Evolutionary conservation across 805 yeast genomes (phyloP), one percentile per base, ranked within the genome.

Genomic region (Candida parachauliodes): DNA sequence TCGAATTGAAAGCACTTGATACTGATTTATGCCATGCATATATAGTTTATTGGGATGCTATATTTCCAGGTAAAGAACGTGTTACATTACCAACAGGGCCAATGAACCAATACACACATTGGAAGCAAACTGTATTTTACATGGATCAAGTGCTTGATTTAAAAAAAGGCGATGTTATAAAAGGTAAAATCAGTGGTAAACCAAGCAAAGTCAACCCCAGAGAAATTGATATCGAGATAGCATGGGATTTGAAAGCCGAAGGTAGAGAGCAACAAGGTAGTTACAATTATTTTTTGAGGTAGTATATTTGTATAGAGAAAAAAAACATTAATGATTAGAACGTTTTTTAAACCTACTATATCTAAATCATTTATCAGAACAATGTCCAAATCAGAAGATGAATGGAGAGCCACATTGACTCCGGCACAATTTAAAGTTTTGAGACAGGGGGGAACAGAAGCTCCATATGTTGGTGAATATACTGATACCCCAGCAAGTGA

Each of bases 61-160:
- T 77, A 47, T 93, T 93, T 76, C 93, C 93, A 29, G 74, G 70
- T 37, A 72, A 70, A 40, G 77, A 79, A 49, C 76, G 74, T 48
- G 82, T 91, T 41, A 68, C 67, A 22, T 89, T 93, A 58, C 82
- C 93, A 15, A 94, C 99, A 10, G 98, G 98, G 17, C 96, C 99
- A 24, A 88, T 84, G 65, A 81, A 88, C 33, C 78, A 80, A 50
- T 88, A 89, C 72, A 93, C 98, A 11, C 99, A 93, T 68, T 93
- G 99, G 99, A 94, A 93, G 62, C 98, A 93, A 68, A 85, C 96
- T 14, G 94, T 93, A 1, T 88, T 94, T 65, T 94, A 93, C 62
- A 72, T 91, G 54, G 79, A 76, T 50, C 85, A 87, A 52, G 95
- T 86, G 20, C 63, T 91, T 47, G 85, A 80, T 53, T 65, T 84